Conservation (phyloP, 2,329 filamentous ascomycete species). For the Cladosporium colombiae region DNA sequence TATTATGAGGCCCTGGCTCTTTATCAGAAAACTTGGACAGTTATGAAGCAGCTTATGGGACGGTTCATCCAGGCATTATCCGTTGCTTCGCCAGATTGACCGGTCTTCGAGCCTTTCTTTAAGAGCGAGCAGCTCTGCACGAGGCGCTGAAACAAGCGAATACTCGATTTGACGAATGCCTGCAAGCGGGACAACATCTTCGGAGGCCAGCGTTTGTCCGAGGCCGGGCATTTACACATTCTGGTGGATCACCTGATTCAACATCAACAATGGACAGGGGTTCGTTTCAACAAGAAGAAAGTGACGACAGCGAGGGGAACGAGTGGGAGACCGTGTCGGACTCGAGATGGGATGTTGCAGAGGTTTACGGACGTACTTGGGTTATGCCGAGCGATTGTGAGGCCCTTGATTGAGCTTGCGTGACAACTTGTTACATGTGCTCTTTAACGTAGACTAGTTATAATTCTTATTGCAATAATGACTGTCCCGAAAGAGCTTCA, state of each 20-base stretch:
- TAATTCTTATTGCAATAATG: background rate
- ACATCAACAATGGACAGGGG: background rate
- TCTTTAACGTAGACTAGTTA: background rate
- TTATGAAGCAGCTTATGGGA: too few relatives aligned
- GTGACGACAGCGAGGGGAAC: background rate
- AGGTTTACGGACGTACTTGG: background rate
- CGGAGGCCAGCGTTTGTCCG: background rate
- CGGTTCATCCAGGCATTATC: background rate
- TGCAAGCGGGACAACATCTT: background rate
- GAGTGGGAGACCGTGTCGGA: background rate
- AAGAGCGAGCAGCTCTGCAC: background rate
- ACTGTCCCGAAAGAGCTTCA: too few relatives aligned
- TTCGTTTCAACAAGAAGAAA: background rate
- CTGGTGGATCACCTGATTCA: background rate
- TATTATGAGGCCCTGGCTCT: background rate
- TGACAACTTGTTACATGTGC: too few relatives aligned
- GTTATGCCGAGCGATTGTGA: background rate
- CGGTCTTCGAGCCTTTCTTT: background rate
- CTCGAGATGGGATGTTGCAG: background rate
- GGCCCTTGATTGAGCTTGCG: background rate
- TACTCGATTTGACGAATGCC: background rate
- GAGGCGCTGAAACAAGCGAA: background rate
- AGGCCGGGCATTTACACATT: background rate
- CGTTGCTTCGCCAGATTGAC: too few relatives aligned
- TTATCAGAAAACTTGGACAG: background rate